Evolutionary conservation across 306 rosid species (phyloP).

Genomic region (Canavalia ensiformis): DNA sequence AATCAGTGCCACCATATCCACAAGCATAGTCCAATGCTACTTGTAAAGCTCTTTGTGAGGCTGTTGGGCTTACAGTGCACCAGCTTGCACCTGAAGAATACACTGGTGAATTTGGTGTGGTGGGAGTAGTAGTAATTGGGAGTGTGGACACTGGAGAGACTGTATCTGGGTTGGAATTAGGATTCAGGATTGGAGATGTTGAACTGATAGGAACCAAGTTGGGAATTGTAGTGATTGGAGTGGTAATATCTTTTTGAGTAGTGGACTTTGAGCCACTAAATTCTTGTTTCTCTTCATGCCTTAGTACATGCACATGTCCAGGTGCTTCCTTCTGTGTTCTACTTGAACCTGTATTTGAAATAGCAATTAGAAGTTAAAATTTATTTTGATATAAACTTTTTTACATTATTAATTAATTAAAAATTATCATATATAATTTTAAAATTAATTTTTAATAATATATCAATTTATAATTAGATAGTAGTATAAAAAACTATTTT

Average conservation of each 20-base stretch:
- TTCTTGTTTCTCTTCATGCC: conserved; percentile 44
- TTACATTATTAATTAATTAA: no score
- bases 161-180: conserved; percentile 70
- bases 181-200: conserved; percentile 62
- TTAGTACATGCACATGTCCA: conserved; percentile 41
- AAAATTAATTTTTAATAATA: no score
- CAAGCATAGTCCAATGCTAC: conserved; percentile 89
- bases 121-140: conserved; percentile 53
- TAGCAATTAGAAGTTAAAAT: conserved; percentile 28
- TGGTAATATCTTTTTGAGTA: conserved; percentile 70
- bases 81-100: conserved; percentile 64
- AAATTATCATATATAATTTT: no score
- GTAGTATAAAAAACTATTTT: no score
- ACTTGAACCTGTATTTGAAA: conserved; percentile 60
- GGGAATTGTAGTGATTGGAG: conserved; percentile 83
- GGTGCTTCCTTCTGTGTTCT: conserved; percentile 45
- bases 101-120: conserved; percentile 47
- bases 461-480: no score
- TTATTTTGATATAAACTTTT: neutral
- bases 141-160: conserved; percentile 59
- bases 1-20: conserved; percentile 75
- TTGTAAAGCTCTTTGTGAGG: conserved; percentile 65
- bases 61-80: conserved; percentile 79
- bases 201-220: conserved; percentile 62
- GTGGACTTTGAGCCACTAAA: conserved; percentile 47